Conservation (phyloP, 164 flowering plant species). For the Sextonia rubra region DNA sequence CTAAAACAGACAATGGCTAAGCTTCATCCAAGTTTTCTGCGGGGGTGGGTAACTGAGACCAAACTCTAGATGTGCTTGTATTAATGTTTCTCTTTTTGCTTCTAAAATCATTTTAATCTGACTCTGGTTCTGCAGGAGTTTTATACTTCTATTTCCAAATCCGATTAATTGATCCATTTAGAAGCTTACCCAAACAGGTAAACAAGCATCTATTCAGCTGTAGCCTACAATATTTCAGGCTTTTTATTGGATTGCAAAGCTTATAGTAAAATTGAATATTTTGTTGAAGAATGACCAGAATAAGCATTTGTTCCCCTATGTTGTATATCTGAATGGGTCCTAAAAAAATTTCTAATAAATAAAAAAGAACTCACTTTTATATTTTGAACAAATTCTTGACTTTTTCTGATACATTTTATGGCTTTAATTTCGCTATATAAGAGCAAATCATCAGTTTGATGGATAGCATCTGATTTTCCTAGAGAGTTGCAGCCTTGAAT, state of each 20-base stretch:
- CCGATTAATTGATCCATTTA: not conserved
- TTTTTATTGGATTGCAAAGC: not conserved
- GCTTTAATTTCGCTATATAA: no score
- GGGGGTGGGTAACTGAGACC: not conserved
- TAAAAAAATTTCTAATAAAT: no score
- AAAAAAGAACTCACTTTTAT: not conserved
- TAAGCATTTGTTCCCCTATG: not conserved
- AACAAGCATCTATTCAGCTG: not conserved
- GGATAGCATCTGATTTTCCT: not conserved
- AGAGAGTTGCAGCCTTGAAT: not conserved
- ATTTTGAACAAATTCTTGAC: no score
- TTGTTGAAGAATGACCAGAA: not conserved
- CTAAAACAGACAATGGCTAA: conserved; percentile 20
- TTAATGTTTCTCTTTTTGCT: not conserved
- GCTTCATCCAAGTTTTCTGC: not conserved
- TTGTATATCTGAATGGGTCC: not conserved
- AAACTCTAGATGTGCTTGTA: not conserved
- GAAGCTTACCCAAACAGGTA: not conserved
- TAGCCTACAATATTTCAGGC: not conserved
- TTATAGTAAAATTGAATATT: not conserved
- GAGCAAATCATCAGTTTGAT: no score
- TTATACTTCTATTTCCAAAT: not conserved
- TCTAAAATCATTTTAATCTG: not conserved
- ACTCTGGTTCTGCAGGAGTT: not conserved
- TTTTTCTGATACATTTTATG: no score